A percentile compares a stretch with the other conserved stretches of the same genome.
These are phyloP conservation scores for Creolimax fragrantissima DNA, from an alignment of 78 protist genomes.

Conservation along the genomic window DNA sequence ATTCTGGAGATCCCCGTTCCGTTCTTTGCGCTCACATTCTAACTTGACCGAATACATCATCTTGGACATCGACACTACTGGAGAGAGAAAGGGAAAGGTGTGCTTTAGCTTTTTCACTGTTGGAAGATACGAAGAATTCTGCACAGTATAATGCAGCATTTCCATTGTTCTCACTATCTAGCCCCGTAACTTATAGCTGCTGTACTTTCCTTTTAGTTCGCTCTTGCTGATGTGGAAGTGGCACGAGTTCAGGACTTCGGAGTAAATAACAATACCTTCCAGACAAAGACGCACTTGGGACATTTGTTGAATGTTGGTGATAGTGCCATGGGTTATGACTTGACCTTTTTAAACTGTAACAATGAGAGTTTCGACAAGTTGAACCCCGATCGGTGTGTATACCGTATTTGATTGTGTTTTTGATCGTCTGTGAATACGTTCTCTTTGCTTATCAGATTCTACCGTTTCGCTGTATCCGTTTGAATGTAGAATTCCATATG, in stretches of 20 bases:
- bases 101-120: not conserved
- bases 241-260: constrained; percentile 64
- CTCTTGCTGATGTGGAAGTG: constrained; percentile 58
- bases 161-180: not conserved
- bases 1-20: constrained; percentile 76
- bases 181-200: not conserved
- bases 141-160: no score
- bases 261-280: constrained; percentile 38
- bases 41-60: constrained; percentile 63
- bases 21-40: constrained; percentile 32
- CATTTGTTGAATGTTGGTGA: constrained; percentile 75
- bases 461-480: no score
- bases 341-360: constrained; percentile 43
- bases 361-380: constrained; percentile 32
- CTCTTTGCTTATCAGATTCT: no score
- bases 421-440: no score
- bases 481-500: constrained; percentile 66
- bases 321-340: constrained; percentile 62
- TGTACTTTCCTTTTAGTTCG: not conserved
- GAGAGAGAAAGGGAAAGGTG: constrained; percentile 37
- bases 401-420: no score
- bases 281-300: constrained; percentile 75
- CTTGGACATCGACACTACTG: constrained; percentile 64
- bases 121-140: no score
- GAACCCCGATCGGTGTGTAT: not conserved